Evolutionary conservation across 805 yeast species (phyloP).

Genomic region (Saturnispora quitensis): DNA sequence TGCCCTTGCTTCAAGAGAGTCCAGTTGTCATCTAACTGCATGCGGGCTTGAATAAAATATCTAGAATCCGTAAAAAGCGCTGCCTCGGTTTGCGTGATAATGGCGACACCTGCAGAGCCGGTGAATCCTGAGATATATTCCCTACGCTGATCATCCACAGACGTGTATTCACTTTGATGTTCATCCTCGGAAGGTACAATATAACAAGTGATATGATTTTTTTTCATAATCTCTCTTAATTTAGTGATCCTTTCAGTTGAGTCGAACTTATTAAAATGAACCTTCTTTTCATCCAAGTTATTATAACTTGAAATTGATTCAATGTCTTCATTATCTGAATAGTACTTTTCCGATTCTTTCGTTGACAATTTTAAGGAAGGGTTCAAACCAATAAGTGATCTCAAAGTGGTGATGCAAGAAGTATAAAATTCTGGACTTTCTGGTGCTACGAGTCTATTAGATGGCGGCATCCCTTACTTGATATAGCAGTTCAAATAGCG

Average conservation of each 20-base stretch:
- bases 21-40: constrained; percentile 79
- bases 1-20: constrained; percentile 68
- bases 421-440: constrained; percentile 11
- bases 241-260: constrained; percentile 30
- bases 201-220: constrained; percentile 36
- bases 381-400: constrained; percentile 3
- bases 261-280: constrained; percentile 14
- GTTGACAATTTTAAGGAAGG: not conserved
- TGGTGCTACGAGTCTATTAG: not conserved
- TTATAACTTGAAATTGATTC: not conserved
- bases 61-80: constrained; percentile 90
- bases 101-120: constrained; percentile 89
- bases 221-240: constrained; percentile 38
- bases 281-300: not conserved
- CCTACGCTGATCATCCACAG: constrained; percentile 72
- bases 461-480: constrained; percentile 1
- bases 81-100: constrained; percentile 62
- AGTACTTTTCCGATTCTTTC: not conserved
- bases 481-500: not conserved
- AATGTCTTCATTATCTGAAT: not conserved
- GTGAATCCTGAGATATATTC: constrained; percentile 80
- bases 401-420: constrained; percentile 8
- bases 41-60: constrained; percentile 83
- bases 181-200: constrained; percentile 74
- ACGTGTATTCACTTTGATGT: constrained; percentile 86